Evolutionary conservation across 768 basidiomycete species (phyloP).

Genomic region (Russula sp.): DNA sequence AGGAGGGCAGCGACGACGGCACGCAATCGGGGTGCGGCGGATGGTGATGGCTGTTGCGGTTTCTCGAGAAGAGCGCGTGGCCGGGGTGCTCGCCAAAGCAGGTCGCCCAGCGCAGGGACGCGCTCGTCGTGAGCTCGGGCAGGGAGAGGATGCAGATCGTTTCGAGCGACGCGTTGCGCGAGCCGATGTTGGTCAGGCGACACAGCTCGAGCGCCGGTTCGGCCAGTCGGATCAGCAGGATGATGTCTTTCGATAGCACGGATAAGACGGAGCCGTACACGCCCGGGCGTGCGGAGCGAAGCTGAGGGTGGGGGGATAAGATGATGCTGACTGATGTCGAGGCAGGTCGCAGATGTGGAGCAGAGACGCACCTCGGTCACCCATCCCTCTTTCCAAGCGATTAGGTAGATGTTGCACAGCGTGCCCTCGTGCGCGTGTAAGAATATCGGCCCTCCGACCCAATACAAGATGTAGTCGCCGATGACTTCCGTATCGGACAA

Average conservation of each 20-base stretch:
- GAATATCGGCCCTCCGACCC: constrained; percentile 3
- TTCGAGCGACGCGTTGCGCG: neutral
- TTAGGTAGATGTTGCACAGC: constrained; percentile 6
- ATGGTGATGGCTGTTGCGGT: neutral
- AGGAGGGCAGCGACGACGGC: too few species aligned
- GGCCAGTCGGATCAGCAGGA: constrained; percentile 7
- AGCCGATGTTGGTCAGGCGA: neutral
- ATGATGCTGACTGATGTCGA: neutral
- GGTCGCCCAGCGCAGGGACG: constrained; percentile 9
- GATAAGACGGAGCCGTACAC: constrained; percentile 12
- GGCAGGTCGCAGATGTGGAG: too few species aligned
- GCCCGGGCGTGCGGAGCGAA: neutral
- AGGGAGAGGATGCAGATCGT: constrained; percentile 7
- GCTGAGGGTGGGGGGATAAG: neutral
- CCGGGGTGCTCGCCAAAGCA: constrained; percentile 13
- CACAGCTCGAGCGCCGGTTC: constrained; percentile 14
- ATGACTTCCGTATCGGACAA: constrained; percentile 14
- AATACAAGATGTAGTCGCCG: constrained; percentile 14
- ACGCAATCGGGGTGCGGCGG: neutral
- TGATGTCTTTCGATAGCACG: neutral
- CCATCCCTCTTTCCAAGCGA: constrained; percentile 16
- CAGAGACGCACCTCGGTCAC: constrained; percentile 1
- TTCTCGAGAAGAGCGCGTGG: constrained; percentile 4
- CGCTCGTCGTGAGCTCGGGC: neutral
- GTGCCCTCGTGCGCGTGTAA: neutral